Conservation (phyloP, 805 yeast genomes). For the Metschnikowia cerradonensis region DNA sequence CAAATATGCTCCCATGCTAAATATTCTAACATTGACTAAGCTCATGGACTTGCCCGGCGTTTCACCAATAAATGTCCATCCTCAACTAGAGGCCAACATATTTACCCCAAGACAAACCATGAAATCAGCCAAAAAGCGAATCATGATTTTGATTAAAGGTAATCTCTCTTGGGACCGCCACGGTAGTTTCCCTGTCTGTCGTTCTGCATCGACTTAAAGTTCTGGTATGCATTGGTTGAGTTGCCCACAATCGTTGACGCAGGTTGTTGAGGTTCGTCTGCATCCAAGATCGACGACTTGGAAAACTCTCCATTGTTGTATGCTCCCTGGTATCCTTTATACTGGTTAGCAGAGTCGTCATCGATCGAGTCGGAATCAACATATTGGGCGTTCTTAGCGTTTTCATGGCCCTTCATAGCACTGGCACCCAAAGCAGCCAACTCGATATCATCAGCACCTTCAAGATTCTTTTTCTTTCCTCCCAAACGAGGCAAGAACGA, state of each 20-base stretch:
- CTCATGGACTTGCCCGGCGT: no score
- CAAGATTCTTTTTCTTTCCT: constrained; percentile 21
- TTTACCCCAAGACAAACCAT: not conserved
- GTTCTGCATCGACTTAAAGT: constrained; percentile 19
- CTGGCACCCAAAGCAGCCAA: constrained; percentile 70
- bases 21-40: no score
- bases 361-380: constrained; percentile 30
- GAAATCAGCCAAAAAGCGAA: no score
- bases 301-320: constrained; percentile 14
- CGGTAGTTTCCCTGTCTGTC: constrained; percentile 6
- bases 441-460: constrained; percentile 49
- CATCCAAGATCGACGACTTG: constrained; percentile 12
- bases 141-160: constrained; percentile 3
- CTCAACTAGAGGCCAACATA: no score
- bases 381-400: constrained; percentile 24
- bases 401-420: constrained; percentile 60
- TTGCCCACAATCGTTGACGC: constrained; percentile 41
- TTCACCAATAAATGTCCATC: no score
- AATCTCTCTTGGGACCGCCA: constrained; percentile 5
- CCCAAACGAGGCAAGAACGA: constrained; percentile 80
- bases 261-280: constrained; percentile 40
- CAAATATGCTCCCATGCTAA: not conserved
- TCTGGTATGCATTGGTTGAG: constrained; percentile 27
- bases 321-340: constrained; percentile 9
- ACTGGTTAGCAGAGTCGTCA: constrained; percentile 20